Percentiles rank a stretch among this genome's conserved stretches.
Evolutionary conservation across 1,284 basidiomycete species (phyloP).

Genomic region (Austropuccinia psidii): DNA sequence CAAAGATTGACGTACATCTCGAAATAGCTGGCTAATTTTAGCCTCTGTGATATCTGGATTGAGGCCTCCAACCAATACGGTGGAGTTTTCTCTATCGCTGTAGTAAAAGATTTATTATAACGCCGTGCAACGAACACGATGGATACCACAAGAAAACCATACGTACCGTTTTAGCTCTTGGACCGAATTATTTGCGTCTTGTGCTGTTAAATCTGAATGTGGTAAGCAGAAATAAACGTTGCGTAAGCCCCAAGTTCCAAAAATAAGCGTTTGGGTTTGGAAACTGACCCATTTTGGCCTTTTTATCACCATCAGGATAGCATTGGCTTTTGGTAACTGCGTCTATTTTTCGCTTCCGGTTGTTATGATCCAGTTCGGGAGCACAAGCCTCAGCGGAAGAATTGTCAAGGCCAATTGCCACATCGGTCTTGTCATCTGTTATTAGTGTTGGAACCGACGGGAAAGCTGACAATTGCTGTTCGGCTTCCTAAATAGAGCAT

Average conservation of each 20-base stretch:
- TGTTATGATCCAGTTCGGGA: neutral
- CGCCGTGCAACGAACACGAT: neutral
- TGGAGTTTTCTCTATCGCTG: conserved; percentile 92
- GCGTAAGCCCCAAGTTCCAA: neutral
- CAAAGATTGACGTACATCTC: conserved; percentile 60
- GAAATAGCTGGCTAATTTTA: conserved; percentile 67
- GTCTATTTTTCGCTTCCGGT: conserved; percentile 28
- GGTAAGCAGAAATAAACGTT: neutral
- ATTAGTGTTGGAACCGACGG: no score
- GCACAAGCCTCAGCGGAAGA: no score
- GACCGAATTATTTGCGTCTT: neutral
- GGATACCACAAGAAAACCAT: neutral
- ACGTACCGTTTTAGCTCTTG: no score
- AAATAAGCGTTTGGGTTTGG: neutral
- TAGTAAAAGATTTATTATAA: no score
- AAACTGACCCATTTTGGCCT: conserved; percentile 10
- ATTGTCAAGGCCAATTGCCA: neutral
- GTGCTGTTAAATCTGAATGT: neutral
- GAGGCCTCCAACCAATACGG: conserved; percentile 74
- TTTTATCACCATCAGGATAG: conserved; percentile 8
- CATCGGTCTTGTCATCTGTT: neutral
- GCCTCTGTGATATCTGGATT: conserved; percentile 57
- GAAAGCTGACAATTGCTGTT: neutral
- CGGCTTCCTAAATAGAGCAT: conserved; percentile 3
- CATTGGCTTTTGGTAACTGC: neutral